Conservation (phyloP, 2,329 filamentous ascomycete species). For the Penicillium sp. region DNA sequence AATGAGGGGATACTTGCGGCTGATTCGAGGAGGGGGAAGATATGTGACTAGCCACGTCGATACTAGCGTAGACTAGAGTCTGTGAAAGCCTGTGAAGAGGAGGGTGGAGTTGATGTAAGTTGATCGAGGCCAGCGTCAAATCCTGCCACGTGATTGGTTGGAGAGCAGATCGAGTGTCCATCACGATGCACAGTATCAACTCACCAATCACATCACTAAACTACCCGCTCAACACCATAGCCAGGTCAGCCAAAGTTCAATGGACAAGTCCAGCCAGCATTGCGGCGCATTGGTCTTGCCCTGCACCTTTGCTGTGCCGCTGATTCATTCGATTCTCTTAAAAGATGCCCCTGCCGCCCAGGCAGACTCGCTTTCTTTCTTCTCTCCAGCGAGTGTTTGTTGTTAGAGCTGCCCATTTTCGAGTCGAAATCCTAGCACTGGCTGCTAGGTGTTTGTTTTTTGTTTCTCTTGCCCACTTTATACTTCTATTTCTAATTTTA, state of each 20-base stretch:
- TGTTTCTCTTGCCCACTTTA: conserved; percentile 16
- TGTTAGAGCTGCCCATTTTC: conserved; percentile 54
- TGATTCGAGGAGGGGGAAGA: conserved; percentile 5
- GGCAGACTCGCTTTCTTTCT: conserved; percentile 46
- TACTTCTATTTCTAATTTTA: conserved; percentile 48
- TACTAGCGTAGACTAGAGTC: not conserved
- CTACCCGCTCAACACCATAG: conserved; percentile 19
- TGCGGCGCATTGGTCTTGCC: not conserved
- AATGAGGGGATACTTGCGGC: conserved; percentile 5
- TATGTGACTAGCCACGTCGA: conserved; percentile 5
- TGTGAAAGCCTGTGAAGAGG: not conserved
- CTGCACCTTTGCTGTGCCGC: conserved; percentile 7
- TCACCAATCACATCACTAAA: conserved; percentile 13
- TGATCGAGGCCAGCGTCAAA: conserved; percentile 30
- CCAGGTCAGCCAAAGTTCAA: not conserved
- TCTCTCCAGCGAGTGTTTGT: conserved; percentile 68
- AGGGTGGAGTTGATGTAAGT: conserved; percentile 2
- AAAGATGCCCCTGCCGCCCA: conserved; percentile 33
- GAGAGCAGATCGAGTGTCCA: conserved; percentile 2
- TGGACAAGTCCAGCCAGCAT: not conserved
- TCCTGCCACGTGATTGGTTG: conserved; percentile 21
- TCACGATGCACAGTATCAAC: conserved; percentile 13
- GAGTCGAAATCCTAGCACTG: conserved; percentile 49
- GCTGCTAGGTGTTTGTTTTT: conserved; percentile 55
- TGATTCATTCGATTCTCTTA: conserved; percentile 30